These are phyloP conservation scores for Epichloe sp. DNA, from an alignment of 2,329 filamentous ascomycete species.

Conservation along the genomic window DNA sequence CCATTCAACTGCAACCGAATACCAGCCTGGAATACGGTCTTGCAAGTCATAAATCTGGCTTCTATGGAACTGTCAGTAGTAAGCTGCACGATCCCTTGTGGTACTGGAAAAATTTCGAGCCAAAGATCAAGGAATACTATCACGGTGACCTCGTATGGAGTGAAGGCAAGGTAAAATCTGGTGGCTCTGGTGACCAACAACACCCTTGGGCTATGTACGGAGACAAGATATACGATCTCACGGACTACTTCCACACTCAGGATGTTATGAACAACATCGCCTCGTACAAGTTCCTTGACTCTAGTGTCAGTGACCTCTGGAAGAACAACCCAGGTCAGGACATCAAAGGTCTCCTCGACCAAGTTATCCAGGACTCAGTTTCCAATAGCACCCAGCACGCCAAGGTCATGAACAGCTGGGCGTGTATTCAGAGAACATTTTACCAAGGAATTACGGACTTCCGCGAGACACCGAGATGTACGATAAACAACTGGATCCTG, in stretches of 20 bases:
- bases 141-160: constrained; percentile 76
- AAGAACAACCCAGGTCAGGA: constrained; percentile 67
- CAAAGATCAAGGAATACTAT: constrained; percentile 72
- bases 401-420: constrained; percentile 51
- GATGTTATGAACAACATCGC: constrained; percentile 39
- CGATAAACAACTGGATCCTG: constrained; percentile 83
- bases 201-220: constrained; percentile 73
- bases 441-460: constrained; percentile 79
- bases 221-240: constrained; percentile 72
- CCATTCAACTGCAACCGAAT: constrained; percentile 48
- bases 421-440: constrained; percentile 74
- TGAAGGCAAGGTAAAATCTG: constrained; percentile 39
- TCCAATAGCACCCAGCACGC: constrained; percentile 37
- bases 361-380: constrained; percentile 32
- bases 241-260: constrained; percentile 76
- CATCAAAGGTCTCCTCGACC: constrained; percentile 53
- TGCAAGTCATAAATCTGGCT: constrained; percentile 61
- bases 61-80: constrained; percentile 40
- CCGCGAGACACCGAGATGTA: constrained; percentile 59
- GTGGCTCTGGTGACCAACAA: constrained; percentile 49
- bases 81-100: constrained; percentile 52
- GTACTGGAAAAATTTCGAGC: constrained; percentile 65
- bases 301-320: constrained; percentile 52
- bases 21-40: constrained; percentile 40
- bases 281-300: constrained; percentile 60